Evolutionary conservation across 352 stramenopile genomes (phyloP), one percentile per base, ranked within the genome.

Genomic region (Pythium phragmiticola): DNA sequence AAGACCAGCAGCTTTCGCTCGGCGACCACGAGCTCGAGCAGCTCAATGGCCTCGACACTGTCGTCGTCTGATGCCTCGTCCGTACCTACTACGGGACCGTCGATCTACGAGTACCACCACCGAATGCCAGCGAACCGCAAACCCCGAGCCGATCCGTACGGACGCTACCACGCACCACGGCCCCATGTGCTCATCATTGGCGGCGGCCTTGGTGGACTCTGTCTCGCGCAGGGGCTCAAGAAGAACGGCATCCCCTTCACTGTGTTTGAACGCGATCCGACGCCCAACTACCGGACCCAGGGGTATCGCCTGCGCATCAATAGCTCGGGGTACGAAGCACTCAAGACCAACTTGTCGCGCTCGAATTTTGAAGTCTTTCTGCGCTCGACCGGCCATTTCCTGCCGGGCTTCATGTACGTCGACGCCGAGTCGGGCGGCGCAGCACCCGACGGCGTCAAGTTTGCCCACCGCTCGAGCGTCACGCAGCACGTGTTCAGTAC

Each of bases 221-320:
- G 80, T 48, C 70, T 89, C n/a, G 80, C 80, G 0, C 78, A 89
- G 54, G 80, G 78, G 0, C 73, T 89, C 42, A 76, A 77, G 43
- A 85, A 86, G 43, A 26, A 74, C 30, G 78, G 76, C 47, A 85
- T 89, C 52, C 76, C 76, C 1, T 87, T 89, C 66, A 87, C 80
- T 0, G 68, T 89, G 23, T 89, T 87, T 47, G 80, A 89, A 36
- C 72, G 80, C 19, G 80, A 89, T 19, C 78, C 77, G 19, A 75
- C 80, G 12, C 73, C 78, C 14, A 89, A 86, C 61, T 87, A 80
- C 51, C 76, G 80, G 5, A 75, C 76, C 7, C 80, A 89, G 26
- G 80, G 80, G 14, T 89, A 87, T 58, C 75, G 80, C 2, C 64
- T 87, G 30, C 78, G 76, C 30, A 87, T 89, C 68, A 84, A 89